phyloP scores from a whole-genome alignment of 768 basidiomycete species.

The Postia placenta region DNA sequence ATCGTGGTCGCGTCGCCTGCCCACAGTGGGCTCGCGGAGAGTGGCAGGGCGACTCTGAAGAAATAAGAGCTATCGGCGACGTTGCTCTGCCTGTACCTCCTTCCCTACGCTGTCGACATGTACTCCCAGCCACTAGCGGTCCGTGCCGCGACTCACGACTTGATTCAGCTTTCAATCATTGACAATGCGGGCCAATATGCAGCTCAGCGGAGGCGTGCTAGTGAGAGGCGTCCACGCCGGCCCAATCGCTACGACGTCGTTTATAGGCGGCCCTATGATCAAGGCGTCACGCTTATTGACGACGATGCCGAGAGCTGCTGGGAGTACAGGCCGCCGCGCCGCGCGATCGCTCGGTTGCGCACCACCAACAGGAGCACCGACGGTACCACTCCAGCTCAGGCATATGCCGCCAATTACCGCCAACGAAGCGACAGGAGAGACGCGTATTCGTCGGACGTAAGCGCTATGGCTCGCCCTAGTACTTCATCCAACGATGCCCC shows the following conservation, averaged over 20 bases:
- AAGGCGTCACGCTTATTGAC: neutral
- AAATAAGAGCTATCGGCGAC: neutral
- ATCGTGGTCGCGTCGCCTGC: neutral
- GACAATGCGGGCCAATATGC: neutral
- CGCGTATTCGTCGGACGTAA: neutral
- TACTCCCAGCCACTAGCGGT: neutral
- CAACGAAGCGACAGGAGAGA: neutral
- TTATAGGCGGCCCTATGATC: neutral
- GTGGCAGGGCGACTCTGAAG: neutral
- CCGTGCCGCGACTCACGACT: neutral
- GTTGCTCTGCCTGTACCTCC: neutral
- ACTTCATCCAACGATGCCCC: neutral
- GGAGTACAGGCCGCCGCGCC: neutral
- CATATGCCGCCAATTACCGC: neutral
- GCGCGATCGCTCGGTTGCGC: neutral
- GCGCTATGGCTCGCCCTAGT: neutral
- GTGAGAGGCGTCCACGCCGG: neutral
- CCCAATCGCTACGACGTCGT: neutral
- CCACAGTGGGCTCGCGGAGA: neutral
- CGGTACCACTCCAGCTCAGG: neutral
- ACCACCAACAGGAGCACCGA: neutral
- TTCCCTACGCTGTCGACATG: neutral
- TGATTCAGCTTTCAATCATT: neutral
- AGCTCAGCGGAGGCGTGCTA: neutral
- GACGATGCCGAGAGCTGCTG: neutral